These are phyloP conservation scores for Tolypocladium inflatum DNA, from an alignment of 2,329 filamentous ascomycete genomes.

Conservation along the genomic window DNA sequence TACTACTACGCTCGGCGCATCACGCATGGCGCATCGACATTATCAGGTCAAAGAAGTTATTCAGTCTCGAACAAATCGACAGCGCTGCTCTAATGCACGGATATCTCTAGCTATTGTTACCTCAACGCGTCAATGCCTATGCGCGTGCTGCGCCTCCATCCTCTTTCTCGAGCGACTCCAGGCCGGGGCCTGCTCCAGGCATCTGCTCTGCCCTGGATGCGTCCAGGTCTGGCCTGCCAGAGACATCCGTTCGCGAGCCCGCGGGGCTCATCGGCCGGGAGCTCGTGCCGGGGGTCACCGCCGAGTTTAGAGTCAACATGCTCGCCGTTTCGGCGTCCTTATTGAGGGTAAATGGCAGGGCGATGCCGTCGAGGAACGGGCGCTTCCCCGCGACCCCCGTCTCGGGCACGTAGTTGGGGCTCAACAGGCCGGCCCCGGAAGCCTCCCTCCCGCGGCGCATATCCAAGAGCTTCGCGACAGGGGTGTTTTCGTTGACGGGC, in stretches of 20 bases:
- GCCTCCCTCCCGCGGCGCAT: conserved; percentile 28
- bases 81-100: conserved; percentile 2
- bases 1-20: conserved; percentile 1
- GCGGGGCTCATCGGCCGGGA: conserved; percentile 23
- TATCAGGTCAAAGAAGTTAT: neutral
- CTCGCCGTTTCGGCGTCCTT: conserved; percentile 57
- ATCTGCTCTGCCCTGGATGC: conserved; percentile 5
- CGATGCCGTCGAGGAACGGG: conserved; percentile 58
- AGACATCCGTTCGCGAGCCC: neutral
- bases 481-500: conserved; percentile 26
- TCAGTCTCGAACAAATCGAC: neutral
- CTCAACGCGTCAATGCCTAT: neutral
- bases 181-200: conserved; percentile 19
- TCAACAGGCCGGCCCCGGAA: conserved; percentile 31
- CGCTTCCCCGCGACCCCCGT: conserved; percentile 50
- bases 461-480: conserved; percentile 33
- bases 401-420: conserved; percentile 31
- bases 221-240: neutral
- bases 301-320: conserved; percentile 55
- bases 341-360: conserved; percentile 62
- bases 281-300: conserved; percentile 16
- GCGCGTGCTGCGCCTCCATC: neutral
- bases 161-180: conserved; percentile 34
- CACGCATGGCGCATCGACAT: neutral
- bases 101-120: conserved; percentile 5